Percentiles rank a stretch among this genome's conserved stretches.
Conservation (phyloP, 164 flowering plant species). For the Umbellularia californica region DNA sequence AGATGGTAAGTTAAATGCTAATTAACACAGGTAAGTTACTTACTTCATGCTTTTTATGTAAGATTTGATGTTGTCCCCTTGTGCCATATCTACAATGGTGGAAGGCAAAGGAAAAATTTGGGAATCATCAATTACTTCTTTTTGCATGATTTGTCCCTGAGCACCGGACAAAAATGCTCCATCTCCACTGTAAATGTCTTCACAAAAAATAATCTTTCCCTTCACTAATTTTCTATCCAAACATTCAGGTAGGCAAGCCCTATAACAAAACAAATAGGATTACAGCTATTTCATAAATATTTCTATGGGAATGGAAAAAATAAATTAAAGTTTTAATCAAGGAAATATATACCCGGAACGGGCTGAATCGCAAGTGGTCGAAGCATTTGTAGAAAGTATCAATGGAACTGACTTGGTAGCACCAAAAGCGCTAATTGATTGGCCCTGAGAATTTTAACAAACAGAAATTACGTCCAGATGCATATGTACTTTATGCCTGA, state of each 20-base stretch:
- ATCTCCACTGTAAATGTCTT: background rate
- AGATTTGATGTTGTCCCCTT: slow-evolving; percentile 19
- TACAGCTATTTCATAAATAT: background rate
- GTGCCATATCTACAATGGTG: slow-evolving; percentile 15
- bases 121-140: slow-evolving; percentile 21
- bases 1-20: too few species aligned
- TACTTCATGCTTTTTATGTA: slow-evolving; percentile 41
- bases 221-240: slow-evolving; percentile 28
- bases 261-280: background rate
- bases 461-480: too few species aligned
- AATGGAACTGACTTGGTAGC: background rate
- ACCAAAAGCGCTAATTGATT: background rate
- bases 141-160: slow-evolving; percentile 33
- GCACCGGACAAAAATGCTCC: slow-evolving; percentile 24
- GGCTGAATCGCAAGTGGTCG: background rate
- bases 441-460: background rate
- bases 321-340: background rate
- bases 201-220: slow-evolving; percentile 53
- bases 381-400: background rate
- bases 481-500: too few species aligned
- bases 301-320: background rate
- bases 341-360: background rate
- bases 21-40: background rate
- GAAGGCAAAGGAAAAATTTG: slow-evolving; percentile 32
- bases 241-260: slow-evolving; percentile 18